A percentile compares a stretch with the other conserved stretches of the same genome.
phyloP scores from a whole-genome alignment of 345 rosid species.

The Eucalyptus fibrosa region DNA sequence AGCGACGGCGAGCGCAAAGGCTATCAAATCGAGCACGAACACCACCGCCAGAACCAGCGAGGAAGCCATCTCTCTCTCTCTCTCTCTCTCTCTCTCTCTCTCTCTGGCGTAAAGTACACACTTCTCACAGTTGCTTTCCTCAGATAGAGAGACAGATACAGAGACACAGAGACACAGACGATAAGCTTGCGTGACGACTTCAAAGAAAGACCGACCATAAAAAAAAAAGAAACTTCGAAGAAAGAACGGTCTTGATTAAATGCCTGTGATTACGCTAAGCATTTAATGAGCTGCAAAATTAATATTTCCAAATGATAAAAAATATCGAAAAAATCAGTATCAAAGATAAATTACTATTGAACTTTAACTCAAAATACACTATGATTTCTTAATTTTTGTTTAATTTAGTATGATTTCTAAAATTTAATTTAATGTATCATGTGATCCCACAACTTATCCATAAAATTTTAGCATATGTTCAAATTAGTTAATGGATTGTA shows the following conservation, averaged over 20 bases:
- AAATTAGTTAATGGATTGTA: too few species aligned
- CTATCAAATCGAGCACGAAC: slow-evolving; percentile 62
- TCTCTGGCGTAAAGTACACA: too few species aligned
- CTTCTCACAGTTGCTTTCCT: not conserved
- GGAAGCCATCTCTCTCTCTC: slow-evolving; percentile 41
- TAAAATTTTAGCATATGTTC: too few species aligned
- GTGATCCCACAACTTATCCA: too few species aligned
- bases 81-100: not conserved
- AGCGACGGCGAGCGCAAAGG: slow-evolving; percentile 93
- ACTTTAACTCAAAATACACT: too few species aligned
- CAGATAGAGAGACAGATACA: not conserved
- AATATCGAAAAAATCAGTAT: not conserved
- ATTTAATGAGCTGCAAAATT: not conserved
- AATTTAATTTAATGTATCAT: too few species aligned
- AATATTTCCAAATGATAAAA: not conserved
- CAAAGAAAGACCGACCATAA: not conserved
- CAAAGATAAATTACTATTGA: too few species aligned
- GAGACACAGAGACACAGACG: not conserved
- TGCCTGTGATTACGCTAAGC: not conserved
- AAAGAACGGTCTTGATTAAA: not conserved
- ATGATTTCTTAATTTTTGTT: too few species aligned
- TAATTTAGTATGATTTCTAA: too few species aligned
- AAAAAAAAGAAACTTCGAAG: not conserved
- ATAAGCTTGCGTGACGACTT: not conserved
- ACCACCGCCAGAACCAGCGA: slow-evolving; percentile 44